Base-by-base conservation (phyloP, 2,329 filamentous ascomycete genomes). In the Leptographium wingfieldii region DNA sequence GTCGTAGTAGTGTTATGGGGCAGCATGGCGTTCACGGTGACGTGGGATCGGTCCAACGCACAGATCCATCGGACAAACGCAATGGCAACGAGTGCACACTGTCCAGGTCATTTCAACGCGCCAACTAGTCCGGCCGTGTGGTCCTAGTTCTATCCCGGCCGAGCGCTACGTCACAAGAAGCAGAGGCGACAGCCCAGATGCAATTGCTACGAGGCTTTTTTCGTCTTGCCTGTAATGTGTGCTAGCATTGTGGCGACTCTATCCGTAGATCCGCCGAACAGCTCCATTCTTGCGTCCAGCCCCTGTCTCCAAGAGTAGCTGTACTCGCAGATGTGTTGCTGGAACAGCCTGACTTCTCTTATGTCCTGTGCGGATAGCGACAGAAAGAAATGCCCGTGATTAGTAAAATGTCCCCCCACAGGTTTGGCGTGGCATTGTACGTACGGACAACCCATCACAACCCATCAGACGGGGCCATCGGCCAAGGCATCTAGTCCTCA, bases 401-500 rank as follows among this genome's bases (percentile, higher is more conserved):
- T 22, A 22, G 22, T 1, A 22, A 22, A 22, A 22, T 22, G 22
- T 22, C 22, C 22, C 22, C 22, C 22, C 22, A 22, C 22, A 22
- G 22, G 22, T 22, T 22, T 22, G 22, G 22, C 22, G 22, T 22
- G 22, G 22, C 22, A 22, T 22, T 22, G 22, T 22, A 22, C 22
- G 22, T 22, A 22, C 22, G 22, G 22, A 22, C 22, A 22, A 22
- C 22, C 22, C 22, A 22, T 22, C 22, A 22, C 3, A 14, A 14
- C 25, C 14, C 51, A 53, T 27, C 25, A 53, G 12, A 43, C 40
- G 16, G 40, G 19, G 19, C 2, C 16, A 6, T 38, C 33, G 9
- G 3, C 11, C 35, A 16, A 7, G 38, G 1, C 22, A 5, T 53
- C 14, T 75, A 84, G 70, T 84, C 81, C 72, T 84, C 81, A 65